Conservation (phyloP, 2,329 filamentous ascomycete species). For the Arthrobotrys pseudoclavata region DNA sequence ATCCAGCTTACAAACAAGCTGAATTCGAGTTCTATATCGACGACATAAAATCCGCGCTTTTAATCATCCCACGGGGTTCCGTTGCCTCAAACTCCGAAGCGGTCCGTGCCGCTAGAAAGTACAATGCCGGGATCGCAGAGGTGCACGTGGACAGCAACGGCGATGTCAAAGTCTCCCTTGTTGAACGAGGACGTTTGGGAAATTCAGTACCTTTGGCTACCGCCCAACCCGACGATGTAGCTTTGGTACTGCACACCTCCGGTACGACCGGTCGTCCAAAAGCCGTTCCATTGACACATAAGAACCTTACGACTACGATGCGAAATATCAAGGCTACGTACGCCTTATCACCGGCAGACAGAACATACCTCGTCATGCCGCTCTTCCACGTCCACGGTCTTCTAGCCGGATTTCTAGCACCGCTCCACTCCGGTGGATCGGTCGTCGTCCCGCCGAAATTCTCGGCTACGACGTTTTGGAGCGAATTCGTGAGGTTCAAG, state of each 20-base stretch:
- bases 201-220: constrained; percentile 68
- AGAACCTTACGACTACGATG: constrained; percentile 85
- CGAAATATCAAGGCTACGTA: constrained; percentile 86
- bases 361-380: constrained; percentile 90
- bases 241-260: constrained; percentile 84
- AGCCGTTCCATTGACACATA: constrained; percentile 84
- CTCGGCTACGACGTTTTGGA: constrained; percentile 86
- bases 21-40: constrained; percentile 95
- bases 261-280: constrained; percentile 89
- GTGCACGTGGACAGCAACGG: constrained; percentile 77
- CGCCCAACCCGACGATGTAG: constrained; percentile 81
- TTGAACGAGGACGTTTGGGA: constrained; percentile 77
- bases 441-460: constrained; percentile 84
- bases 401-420: constrained; percentile 83
- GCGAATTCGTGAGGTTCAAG: constrained; percentile 78
- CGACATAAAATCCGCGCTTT: constrained; percentile 82
- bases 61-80: constrained; percentile 80
- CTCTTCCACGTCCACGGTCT: constrained; percentile 89
- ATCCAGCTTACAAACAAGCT: constrained; percentile 87
- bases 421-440: constrained; percentile 80
- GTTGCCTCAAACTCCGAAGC: constrained; percentile 77
- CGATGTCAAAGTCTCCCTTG: constrained; percentile 82
- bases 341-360: constrained; percentile 76
- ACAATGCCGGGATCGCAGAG: constrained; percentile 86
- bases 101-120: constrained; percentile 81